Conservation (phyloP, 768 basidiomycete species). For the Fomitopsis serialis region DNA sequence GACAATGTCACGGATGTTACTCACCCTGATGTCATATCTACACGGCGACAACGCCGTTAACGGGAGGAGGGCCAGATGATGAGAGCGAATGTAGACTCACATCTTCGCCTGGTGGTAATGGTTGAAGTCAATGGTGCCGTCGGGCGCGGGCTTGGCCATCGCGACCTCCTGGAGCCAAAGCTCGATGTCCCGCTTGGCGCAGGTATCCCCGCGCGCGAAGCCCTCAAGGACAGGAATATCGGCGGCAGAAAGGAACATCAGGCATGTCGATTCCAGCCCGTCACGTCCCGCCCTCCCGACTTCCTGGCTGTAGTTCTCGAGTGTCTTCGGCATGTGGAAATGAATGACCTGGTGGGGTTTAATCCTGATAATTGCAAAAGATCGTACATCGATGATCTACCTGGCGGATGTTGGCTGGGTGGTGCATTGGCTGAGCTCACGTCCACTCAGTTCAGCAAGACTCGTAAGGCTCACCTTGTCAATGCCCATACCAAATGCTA, state of each 20-base stretch:
- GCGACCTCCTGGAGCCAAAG: slow-evolving; percentile 38
- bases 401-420: slow-evolving; percentile 30
- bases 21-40: slow-evolving; percentile 37
- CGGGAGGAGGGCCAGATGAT: no score
- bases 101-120: slow-evolving; percentile 33
- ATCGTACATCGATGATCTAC: slow-evolving; percentile 7
- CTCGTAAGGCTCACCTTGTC: slow-evolving; percentile 24
- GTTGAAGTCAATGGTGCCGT: slow-evolving; percentile 36
- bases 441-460: no score
- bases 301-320: slow-evolving; percentile 43
- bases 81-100: slow-evolving; percentile 25
- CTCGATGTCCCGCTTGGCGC: slow-evolving; percentile 31
- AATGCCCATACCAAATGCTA: slow-evolving; percentile 45
- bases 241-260: slow-evolving; percentile 36
- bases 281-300: slow-evolving; percentile 41
- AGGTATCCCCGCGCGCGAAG: slow-evolving; percentile 44
- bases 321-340: slow-evolving; percentile 38
- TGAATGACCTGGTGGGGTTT: slow-evolving; percentile 29
- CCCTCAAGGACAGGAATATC: slow-evolving; percentile 45
- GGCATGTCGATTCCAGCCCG: slow-evolving; percentile 36
- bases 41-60: background rate
- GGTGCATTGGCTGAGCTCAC: no score
- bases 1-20: slow-evolving; percentile 1
- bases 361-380: background rate
- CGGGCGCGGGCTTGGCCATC: slow-evolving; percentile 27